Conservation (phyloP, 1,284 basidiomycete species). For the Ganoderma sp. region DNA sequence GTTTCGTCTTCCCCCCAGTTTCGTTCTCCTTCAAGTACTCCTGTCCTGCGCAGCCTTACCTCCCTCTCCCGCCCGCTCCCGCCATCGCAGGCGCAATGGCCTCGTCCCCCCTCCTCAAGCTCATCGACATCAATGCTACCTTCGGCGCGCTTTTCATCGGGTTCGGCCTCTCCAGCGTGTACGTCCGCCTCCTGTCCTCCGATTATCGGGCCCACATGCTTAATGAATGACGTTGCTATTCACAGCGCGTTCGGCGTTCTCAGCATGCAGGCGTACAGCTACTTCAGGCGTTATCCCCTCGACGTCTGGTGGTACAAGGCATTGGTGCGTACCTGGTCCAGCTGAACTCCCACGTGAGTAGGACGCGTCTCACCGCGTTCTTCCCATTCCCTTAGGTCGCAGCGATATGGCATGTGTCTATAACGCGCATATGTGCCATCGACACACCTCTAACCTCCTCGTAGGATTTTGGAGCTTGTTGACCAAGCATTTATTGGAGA, state of each 20-base stretch:
- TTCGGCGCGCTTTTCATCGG: constrained; percentile 67
- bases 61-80: constrained; percentile 12
- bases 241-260: constrained; percentile 56
- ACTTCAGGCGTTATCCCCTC: constrained; percentile 60
- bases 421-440: neutral
- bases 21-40: constrained; percentile 20
- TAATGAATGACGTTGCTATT: constrained; percentile 1
- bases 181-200: constrained; percentile 19
- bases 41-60: constrained; percentile 10
- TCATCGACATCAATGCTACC: constrained; percentile 52
- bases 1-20: constrained; percentile 5
- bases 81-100: constrained; percentile 23
- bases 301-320: constrained; percentile 60
- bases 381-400: constrained; percentile 45
- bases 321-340: constrained; percentile 49
- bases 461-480: constrained; percentile 55
- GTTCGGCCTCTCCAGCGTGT: constrained; percentile 55
- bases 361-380: constrained; percentile 6
- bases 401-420: constrained; percentile 48
- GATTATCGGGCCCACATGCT: neutral
- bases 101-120: constrained; percentile 15
- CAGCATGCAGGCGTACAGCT: constrained; percentile 58
- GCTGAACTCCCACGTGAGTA: neutral
- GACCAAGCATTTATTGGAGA: constrained; percentile 65
- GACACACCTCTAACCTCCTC: neutral